Evolutionary conservation across 139 green algal species (phyloP), one percentile per base, ranked within the genome.

Genomic region (Gonium pectorale): DNA sequence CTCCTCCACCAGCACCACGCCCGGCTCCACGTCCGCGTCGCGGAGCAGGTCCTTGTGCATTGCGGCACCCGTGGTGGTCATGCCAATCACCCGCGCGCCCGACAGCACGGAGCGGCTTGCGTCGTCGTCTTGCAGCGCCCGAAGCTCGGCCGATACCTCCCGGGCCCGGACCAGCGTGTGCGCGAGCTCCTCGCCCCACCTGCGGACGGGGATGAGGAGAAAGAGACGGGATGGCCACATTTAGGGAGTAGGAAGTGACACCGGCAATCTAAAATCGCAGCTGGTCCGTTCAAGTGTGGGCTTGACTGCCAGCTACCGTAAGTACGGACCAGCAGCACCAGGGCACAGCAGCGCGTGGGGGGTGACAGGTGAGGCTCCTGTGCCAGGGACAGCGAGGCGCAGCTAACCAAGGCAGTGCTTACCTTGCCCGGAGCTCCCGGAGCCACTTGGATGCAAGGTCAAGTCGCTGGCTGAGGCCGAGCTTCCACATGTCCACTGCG

Each of bases 1-100:
- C 87, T 97, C 94, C 88, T 97, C 93, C 75, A 97, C 88, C 71
- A 96, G 87, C 44, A 96, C 89, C 5, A 95, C 87, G n/a, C n/a
- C n/a, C n/a, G n/a, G n/a, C n/a, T n/a, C n/a, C n/a, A n/a, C n/a
- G n/a, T n/a, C n/a, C n/a, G 54, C 22, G 19, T 46, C 35, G 17
- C 31, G 29, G 27, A 90, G 79, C 73, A 89, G 70, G 2, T 82
- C 49, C 83, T 90, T 89, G 66, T 89, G 63, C 75, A 81, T 80
- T 13, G 87, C 90, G 29, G 87, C 87, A 2, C 87, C 87, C 37
- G 89, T 89, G 67, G 82, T 91, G 51, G 90, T 93, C 78, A 74
- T 88, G 44, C 90, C 90, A 31, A 93, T 89, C 5, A 93, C 83
- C 19, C 82, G 64, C 22, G 72, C 83, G 7, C n/a, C 35, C 0